Percentiles rank a stretch among this genome's conserved stretches.
Evolutionary conservation across 371 early-diverging fungal species (phyloP).

Genomic region (Mucor mucedo): DNA sequence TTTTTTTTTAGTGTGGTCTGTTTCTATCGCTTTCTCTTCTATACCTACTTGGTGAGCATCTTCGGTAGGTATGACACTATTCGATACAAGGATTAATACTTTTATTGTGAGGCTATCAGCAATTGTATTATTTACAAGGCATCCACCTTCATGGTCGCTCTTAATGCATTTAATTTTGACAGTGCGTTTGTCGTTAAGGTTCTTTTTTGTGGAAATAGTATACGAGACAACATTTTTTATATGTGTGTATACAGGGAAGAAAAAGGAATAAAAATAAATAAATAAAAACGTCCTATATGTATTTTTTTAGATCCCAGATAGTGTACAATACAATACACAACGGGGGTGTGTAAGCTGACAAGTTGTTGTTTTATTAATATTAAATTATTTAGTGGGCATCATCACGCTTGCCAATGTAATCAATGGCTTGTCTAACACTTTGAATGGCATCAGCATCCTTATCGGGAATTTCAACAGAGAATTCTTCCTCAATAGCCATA

Average conservation of each 20-base stretch:
- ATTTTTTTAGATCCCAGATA: slow-evolving; percentile 4
- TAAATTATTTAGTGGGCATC: slow-evolving; percentile 75
- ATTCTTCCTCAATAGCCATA: slow-evolving; percentile 99
- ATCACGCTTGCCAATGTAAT: slow-evolving; percentile 76
- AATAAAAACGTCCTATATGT: not conserved
- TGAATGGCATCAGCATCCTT: slow-evolving; percentile 96
- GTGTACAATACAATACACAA: not conserved
- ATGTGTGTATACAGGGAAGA: too few relatives aligned
- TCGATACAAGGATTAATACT: too few relatives aligned
- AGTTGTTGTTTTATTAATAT: not conserved
- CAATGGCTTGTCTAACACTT: slow-evolving; percentile 87
- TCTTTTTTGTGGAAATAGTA: not conserved
- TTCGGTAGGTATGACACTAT: slow-evolving; percentile 87
- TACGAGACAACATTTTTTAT: not conserved
- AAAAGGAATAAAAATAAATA: not conserved
- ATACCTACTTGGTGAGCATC: slow-evolving; percentile 91
- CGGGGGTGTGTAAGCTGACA: not conserved
- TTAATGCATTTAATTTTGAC: not conserved
- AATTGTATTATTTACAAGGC: not conserved
- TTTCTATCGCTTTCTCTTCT: not conserved
- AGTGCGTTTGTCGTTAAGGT: not conserved
- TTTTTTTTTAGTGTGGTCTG: too few relatives aligned
- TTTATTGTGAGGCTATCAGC: too few relatives aligned
- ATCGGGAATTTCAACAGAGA: slow-evolving; percentile 96
- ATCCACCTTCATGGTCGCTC: not conserved